Percentiles rank a stretch among this genome's conserved stretches.
Conservation (phyloP, 768 basidiomycete genomes). For the Galerina sulciceps region DNA sequence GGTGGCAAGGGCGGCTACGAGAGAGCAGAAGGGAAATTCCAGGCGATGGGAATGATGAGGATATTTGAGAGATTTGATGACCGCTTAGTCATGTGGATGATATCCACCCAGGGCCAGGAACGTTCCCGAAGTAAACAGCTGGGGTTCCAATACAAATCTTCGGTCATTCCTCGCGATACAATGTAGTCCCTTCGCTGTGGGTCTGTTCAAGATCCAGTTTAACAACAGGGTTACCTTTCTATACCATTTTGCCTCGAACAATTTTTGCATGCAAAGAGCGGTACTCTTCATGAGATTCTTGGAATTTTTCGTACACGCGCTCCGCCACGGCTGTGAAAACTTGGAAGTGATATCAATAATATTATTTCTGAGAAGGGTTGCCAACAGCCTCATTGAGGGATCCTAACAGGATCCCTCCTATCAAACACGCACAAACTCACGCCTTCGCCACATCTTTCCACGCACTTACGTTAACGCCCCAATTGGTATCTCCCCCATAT, state of each 20-base stretch:
- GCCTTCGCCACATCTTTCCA: too few relatives aligned
- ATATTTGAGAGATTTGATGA: conserved; percentile 23
- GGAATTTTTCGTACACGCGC: too few relatives aligned
- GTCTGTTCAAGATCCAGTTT: background rate
- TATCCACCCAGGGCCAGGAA: conserved; percentile 20
- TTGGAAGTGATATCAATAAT: conserved; percentile 7
- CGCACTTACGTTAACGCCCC: too few relatives aligned
- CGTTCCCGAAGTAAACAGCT: conserved; percentile 9
- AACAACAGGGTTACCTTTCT: background rate
- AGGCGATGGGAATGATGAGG: conserved; percentile 16
- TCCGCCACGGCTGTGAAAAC: conserved; percentile 13
- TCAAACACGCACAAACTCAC: background rate
- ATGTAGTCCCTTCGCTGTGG: background rate
- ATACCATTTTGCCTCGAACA: background rate
- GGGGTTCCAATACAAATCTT: conserved; percentile 13
- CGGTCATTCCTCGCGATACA: conserved; percentile 14
- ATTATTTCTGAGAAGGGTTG: conserved; percentile 9
- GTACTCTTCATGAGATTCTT: too few relatives aligned
- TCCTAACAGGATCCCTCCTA: background rate
- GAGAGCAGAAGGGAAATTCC: background rate
- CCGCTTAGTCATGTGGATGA: conserved; percentile 19
- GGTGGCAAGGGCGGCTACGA: background rate
- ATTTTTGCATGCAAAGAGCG: too few relatives aligned
- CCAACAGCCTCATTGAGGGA: background rate
- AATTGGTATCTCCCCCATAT: background rate